A percentile compares a stretch with the other conserved stretches of the same genome.
Conservation (phyloP, 1,284 basidiomycete genomes). For the Naganishia liquefaciens region DNA sequence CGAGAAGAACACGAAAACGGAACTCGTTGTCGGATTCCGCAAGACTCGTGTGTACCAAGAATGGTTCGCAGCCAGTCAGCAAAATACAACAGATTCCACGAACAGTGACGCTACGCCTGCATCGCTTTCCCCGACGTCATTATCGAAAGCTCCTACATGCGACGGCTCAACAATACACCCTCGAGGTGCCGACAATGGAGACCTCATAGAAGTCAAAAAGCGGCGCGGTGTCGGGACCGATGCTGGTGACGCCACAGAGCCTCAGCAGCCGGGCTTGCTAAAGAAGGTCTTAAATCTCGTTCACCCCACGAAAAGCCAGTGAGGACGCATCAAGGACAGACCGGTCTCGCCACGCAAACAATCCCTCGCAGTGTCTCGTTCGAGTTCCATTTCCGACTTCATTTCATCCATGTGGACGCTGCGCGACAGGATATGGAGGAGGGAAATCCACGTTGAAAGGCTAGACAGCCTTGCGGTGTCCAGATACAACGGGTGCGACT, state of each 20-base stretch:
- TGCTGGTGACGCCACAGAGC: neutral
- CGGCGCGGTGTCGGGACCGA: slow-evolving; percentile 26
- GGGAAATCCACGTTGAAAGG: too few relatives aligned
- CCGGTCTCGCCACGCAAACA: neutral
- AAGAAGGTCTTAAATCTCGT: slow-evolving; percentile 18
- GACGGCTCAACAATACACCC: slow-evolving; percentile 6
- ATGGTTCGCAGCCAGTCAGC: slow-evolving; percentile 12
- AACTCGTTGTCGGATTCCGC: slow-evolving; percentile 30
- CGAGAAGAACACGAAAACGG: slow-evolving; percentile 33
- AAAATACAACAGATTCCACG: neutral
- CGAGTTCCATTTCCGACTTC: too few relatives aligned
- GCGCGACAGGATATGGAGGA: too few relatives aligned
- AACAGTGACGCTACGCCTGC: neutral
- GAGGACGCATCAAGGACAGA: too few relatives aligned
- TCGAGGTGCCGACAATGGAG: slow-evolving; percentile 22
- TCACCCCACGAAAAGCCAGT: slow-evolving; percentile 11
- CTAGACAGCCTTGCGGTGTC: too few relatives aligned
- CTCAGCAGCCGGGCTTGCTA: slow-evolving; percentile 16
- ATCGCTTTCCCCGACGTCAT: neutral
- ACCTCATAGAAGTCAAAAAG: slow-evolving; percentile 26
- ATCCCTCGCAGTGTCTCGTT: too few relatives aligned
- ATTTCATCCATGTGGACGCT: too few relatives aligned
- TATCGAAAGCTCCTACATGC: neutral
- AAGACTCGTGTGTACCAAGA: slow-evolving; percentile 23
- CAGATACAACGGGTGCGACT: too few relatives aligned